A percentile compares a stretch with the other conserved stretches of the same genome.
Evolutionary conservation across 1,284 basidiomycete species (phyloP).

Genomic region (Cutaneotrichosporon spelunceum): DNA sequence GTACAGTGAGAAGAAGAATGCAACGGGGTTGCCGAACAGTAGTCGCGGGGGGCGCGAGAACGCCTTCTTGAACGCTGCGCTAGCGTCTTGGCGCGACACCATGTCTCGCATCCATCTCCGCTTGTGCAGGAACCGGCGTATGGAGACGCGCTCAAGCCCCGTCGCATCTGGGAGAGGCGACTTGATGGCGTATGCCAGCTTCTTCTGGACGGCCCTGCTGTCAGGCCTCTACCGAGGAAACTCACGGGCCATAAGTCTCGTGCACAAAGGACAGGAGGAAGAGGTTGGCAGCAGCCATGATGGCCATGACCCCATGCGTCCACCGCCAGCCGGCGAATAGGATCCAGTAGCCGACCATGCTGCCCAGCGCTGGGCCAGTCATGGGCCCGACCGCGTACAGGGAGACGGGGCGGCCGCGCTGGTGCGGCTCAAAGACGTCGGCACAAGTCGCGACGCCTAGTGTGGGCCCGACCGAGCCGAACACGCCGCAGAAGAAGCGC

Average conservation of each 20-base stretch:
- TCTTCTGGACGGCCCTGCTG: conserved; percentile 39
- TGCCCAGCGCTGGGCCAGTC: conserved; percentile 45
- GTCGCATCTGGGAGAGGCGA: conserved; percentile 24
- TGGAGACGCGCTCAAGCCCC: conserved; percentile 22
- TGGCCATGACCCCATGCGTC: conserved; percentile 46
- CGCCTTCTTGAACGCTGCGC: conserved; percentile 33
- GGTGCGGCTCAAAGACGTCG: conserved; percentile 44
- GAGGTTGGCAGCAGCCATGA: conserved; percentile 42
- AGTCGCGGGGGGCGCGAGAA: conserved; percentile 52
- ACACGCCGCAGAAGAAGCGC: conserved; percentile 47
- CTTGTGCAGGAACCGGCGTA: conserved; percentile 26
- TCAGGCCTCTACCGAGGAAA: background rate
- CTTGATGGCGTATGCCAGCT: conserved; percentile 30
- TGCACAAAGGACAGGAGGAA: conserved; percentile 34
- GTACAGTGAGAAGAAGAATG: conserved; percentile 52
- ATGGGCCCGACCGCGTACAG: conserved; percentile 50
- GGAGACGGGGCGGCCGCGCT: conserved; percentile 44
- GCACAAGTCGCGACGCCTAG: conserved; percentile 50
- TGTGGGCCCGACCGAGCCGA: conserved; percentile 45
- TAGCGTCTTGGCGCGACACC: conserved; percentile 37
- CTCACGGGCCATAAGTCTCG: conserved; percentile 51
- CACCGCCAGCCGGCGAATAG: conserved; percentile 46
- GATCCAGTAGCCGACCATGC: conserved; percentile 49
- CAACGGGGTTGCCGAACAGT: conserved; percentile 50
- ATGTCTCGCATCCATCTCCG: conserved; percentile 42